Conservation (phyloP, 148 eudicot species). For the Drosera capensis region DNA sequence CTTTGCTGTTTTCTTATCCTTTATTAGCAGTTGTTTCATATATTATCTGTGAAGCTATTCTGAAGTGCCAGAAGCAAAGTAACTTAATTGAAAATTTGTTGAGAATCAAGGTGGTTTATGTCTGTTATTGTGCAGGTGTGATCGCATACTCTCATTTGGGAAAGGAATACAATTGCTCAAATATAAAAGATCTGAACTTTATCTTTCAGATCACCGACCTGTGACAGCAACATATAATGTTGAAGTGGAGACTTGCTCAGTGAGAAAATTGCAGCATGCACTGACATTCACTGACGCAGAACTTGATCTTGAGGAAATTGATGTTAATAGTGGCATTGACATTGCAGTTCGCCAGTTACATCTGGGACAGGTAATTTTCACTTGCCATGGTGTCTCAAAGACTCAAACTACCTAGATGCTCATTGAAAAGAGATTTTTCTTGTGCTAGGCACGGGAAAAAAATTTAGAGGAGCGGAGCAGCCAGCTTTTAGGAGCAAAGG, state of each 20-base stretch:
- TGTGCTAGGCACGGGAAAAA: no score
- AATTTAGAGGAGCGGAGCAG: no score
- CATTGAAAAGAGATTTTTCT: no score
- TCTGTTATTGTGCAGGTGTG: slow-evolving; percentile 60
- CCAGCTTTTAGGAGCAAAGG: no score
- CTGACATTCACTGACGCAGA: slow-evolving; percentile 84
- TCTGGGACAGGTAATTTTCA: slow-evolving; percentile 36
- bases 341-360: slow-evolving; percentile 22
- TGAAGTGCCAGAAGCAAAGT: no score
- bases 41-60: no score
- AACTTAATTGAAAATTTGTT: no score
- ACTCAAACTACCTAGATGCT: no score
- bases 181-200: slow-evolving; percentile 59
- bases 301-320: slow-evolving; percentile 39
- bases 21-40: no score
- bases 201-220: slow-evolving; percentile 87
- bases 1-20: no score
- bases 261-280: slow-evolving; percentile 70
- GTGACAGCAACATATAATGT: slow-evolving; percentile 59
- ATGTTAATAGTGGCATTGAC: slow-evolving; percentile 20
- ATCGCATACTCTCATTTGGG: slow-evolving; percentile 74
- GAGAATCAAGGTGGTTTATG: no score
- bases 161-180: slow-evolving; percentile 48
- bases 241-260: slow-evolving; percentile 68
- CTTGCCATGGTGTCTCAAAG: no score